A percentile compares a stretch with the other conserved stretches of the same genome.
phyloP scores from a whole-genome alignment of 768 basidiomycete genomes.

The Amanita fuliginea region DNA sequence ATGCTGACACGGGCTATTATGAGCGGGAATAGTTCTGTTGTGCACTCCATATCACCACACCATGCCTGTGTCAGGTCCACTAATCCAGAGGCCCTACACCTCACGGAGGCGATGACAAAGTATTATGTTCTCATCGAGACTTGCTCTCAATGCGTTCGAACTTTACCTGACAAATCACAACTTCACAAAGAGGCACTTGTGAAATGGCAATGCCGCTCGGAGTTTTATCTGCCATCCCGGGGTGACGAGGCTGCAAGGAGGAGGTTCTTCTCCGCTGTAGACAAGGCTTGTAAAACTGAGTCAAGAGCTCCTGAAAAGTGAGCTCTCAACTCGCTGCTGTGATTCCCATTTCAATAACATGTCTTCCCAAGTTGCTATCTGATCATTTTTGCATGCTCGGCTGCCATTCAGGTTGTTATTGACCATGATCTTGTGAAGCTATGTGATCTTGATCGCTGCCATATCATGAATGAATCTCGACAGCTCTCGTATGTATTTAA shows the following conservation, averaged over 20 bases:
- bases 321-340: background rate
- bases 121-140: constrained; percentile 1
- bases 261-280: background rate
- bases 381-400: no score
- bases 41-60: no score
- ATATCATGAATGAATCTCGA: background rate
- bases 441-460: background rate
- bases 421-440: background rate
- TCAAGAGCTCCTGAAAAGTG: constrained; percentile 1
- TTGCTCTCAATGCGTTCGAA: constrained; percentile 2
- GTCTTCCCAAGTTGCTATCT: no score
- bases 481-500: background rate
- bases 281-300: background rate
- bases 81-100: background rate
- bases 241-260: background rate
- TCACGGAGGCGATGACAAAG: background rate
- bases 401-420: no score
- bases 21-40: no score
- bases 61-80: background rate
- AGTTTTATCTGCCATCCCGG: background rate
- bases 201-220: background rate
- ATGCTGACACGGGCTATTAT: no score
- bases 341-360: background rate
- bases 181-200: background rate
- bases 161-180: background rate